Base-by-base conservation (phyloP, 139 green algal genomes). In the Mychonastes homosphaera region DNA sequence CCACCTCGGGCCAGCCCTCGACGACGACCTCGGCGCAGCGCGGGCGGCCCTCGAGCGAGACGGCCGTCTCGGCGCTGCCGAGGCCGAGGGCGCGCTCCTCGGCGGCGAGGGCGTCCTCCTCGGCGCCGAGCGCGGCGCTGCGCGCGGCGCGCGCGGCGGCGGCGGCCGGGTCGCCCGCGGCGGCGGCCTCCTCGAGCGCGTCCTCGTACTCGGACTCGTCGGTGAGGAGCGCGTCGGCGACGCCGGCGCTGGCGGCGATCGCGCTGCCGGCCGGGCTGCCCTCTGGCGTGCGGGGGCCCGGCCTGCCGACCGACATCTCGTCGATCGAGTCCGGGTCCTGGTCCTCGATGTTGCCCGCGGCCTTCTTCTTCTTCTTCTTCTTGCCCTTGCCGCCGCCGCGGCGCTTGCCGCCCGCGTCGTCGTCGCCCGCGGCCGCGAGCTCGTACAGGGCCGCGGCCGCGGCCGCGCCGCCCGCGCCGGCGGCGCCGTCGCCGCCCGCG, bases 11-110 rank as follows among this genome's bases (percentile, higher is more conserved):
- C 74, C 74, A 82, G 15, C 74, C 75, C 58, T 82, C 75, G 44
- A 82, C 74, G 28, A 75, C 67, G 24, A 82, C 60, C 52, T 82
- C 75, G n/a, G 78, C 64, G 51, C 70, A 82, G 39, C 74, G 63
- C 47, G 71, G 74, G 2, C 67, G 71, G 6, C 74, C 74, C 28
- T 51, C n/a, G n/a, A 70, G 63, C 44, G 61, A 29, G 6, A 54
- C 67, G 3, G 41, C 47, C 27, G 45, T 39, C 4, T 41, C 28
- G 18, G 28, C 52, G 0, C 23, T 44, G 24, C 67, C 65, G 9
- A 65, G 9, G 12, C 62, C 40, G 2, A 21, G 15, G 21, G 10
- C 55, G 6, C 53, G 44, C n/a, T 39, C 45, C 16, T 67, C 61
- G 3, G 50, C 54, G n/a, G 61, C 61, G 21, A 67, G 10, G 7